Evolutionary conservation across 1,139 yeast species (phyloP).

Genomic region (Zygoascus meyerae): DNA sequence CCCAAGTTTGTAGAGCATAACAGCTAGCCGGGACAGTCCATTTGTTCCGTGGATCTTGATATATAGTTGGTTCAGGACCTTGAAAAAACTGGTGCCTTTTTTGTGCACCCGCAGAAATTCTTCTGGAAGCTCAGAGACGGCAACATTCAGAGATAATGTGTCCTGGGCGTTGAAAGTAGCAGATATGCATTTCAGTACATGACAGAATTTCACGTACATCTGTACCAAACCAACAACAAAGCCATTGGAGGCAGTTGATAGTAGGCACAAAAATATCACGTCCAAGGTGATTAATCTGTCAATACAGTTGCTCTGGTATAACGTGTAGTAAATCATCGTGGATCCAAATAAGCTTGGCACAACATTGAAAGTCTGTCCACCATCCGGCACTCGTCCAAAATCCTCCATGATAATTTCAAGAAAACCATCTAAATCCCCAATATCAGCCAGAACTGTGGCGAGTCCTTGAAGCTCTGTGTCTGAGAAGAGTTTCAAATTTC

Average conservation of each 20-base stretch:
- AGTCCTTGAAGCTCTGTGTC: slow-evolving; percentile 19
- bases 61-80: slow-evolving; percentile 10
- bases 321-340: slow-evolving; percentile 15
- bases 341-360: slow-evolving; percentile 19
- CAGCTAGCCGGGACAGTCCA: slow-evolving; percentile 13
- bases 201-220: slow-evolving; percentile 17
- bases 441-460: slow-evolving; percentile 20
- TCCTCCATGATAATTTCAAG: slow-evolving; percentile 9
- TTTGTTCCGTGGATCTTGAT: slow-evolving; percentile 10
- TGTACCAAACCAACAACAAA: slow-evolving; percentile 19
- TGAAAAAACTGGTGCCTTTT: background rate
- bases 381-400: background rate
- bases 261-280: slow-evolving; percentile 19
- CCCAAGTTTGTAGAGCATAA: slow-evolving; percentile 7
- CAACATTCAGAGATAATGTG: slow-evolving; percentile 9
- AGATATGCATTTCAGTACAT: slow-evolving; percentile 17
- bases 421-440: slow-evolving; percentile 18
- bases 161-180: slow-evolving; percentile 12
- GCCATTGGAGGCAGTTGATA: slow-evolving; percentile 20
- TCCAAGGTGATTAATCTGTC: slow-evolving; percentile 20
- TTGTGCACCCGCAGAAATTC: background rate
- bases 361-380: background rate
- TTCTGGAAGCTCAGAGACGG: background rate
- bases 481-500: slow-evolving; percentile 17
- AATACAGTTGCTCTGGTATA: slow-evolving; percentile 19